Base-by-base conservation (phyloP, 805 yeast species). In the Yarrowia sp. region DNA sequence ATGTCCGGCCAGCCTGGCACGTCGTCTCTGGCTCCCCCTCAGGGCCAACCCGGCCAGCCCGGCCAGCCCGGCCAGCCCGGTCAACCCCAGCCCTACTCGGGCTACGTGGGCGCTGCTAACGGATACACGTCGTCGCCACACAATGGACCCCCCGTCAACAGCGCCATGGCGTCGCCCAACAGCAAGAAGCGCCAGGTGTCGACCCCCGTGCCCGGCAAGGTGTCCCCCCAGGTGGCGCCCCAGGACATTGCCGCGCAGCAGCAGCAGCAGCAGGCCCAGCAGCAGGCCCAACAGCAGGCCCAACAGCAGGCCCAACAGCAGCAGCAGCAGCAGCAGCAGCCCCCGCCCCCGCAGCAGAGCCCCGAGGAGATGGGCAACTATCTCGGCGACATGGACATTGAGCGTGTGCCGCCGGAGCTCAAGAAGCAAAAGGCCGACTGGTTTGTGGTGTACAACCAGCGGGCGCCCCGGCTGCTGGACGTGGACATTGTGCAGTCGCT, bases 391-490 rank as follows among this genome's bases (percentile, higher is more conserved):
- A 83, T 92, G 75, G 97, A 92, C 76, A 86, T 94, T 42, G 85
- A 86, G 70, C 83, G 86, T 70, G 92, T 92, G 24, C 86, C 90
- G 69, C 86, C 91, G 12, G 87, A 87, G 71, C 85, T 86, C 82
- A 92, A 90, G 78, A 92, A 92, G 77, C 90, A 90, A 75, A 89
- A 87, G 69, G 86, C 85, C 68, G 97, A 91, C 75, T 94, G 91
- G 81, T 91, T 90, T 78, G 90, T 91, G 14, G 84, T 95, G 72
- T 94, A 90, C 82, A 95, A 94, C 80, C 97, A 97, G 47, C 90
- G 92, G 34, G 86, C 92, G 71, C 88, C 90, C 61, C 85, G 86
- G 70, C 79, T 82, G 49, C 84, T 91, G 69, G 98, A 94, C 75
- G 93, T 94, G 63, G 95, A 92, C 63, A 83, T 94, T 70, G 91